Percentiles rank a stretch among this genome's conserved stretches.
These are phyloP conservation scores for Rosa persica DNA, from an alignment of 306 rosid species.

Conservation along the genomic window DNA sequence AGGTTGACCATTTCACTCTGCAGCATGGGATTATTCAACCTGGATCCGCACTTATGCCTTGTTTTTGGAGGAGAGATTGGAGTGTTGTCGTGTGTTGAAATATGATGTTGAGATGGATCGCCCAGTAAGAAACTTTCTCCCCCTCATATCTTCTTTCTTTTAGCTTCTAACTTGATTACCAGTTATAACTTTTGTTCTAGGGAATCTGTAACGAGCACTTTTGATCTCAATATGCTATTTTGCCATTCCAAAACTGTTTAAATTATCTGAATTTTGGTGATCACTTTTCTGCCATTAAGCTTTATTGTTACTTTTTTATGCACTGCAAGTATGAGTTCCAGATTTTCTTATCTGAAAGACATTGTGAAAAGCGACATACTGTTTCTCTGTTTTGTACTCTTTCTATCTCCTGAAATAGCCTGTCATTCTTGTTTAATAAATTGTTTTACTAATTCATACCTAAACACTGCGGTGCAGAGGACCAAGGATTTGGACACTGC, in stretches of 20 bases:
- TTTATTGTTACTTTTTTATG: not conserved
- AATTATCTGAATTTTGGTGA: not conserved
- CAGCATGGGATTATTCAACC: conserved; percentile 97
- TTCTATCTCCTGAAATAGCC: not conserved
- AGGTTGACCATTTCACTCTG: conserved; percentile 23
- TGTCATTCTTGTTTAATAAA: not conserved
- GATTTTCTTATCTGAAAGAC: not conserved
- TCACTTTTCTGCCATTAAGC: not conserved
- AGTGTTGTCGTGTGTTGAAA: conserved; percentile 92
- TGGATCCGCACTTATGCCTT: conserved; percentile 98
- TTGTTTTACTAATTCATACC: conserved; percentile 12
- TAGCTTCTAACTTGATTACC: not conserved
- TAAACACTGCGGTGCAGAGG: conserved; percentile 66
- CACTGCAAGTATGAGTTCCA: not conserved
- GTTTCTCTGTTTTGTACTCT: not conserved
- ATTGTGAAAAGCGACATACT: not conserved
- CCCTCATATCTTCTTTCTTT: conserved; percentile 11
- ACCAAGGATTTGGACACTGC: conserved; percentile 91
- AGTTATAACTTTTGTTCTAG: not conserved
- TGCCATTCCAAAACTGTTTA: not conserved
- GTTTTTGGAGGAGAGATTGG: conserved; percentile 97
- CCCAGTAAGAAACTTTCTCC: conserved; percentile 55
- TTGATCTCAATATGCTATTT: not conserved
- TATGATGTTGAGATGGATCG: conserved; percentile 91
- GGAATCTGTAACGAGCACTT: not conserved